Evolutionary conservation across 2,329 filamentous ascomycete genomes (phyloP).

Genomic region (Alternaria arborescens): DNA sequence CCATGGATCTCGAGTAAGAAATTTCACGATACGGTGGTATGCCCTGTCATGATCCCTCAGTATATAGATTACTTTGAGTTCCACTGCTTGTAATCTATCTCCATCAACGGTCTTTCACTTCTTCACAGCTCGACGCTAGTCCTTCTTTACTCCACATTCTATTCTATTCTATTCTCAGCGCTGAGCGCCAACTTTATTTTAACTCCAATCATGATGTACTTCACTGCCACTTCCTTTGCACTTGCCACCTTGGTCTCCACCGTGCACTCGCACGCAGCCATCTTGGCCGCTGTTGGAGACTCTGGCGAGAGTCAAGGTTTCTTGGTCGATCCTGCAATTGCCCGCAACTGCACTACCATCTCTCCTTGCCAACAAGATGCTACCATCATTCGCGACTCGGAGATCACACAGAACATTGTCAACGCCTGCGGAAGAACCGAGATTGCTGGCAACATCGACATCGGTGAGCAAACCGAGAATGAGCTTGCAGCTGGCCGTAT

Average conservation of each 20-base stretch:
- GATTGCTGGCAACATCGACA: constrained; percentile 50
- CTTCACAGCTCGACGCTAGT: constrained; percentile 17
- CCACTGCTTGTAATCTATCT: constrained; percentile 1
- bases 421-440: constrained; percentile 50
- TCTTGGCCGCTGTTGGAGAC: constrained; percentile 42
- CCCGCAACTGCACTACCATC: constrained; percentile 51
- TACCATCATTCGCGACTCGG: constrained; percentile 48
- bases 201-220: constrained; percentile 35
- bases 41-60: constrained; percentile 1
- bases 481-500: constrained; percentile 45
- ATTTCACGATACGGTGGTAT: constrained; percentile 3
- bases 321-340: constrained; percentile 43
- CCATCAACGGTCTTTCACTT: constrained; percentile 15
- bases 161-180: constrained; percentile 39
- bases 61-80: constrained; percentile 26
- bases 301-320: constrained; percentile 45
- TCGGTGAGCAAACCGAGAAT: constrained; percentile 51
- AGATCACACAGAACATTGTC: constrained; percentile 51
- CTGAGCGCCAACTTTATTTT: constrained; percentile 31
- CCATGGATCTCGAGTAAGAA: constrained; percentile 17
- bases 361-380: constrained; percentile 51
- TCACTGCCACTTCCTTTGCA: constrained; percentile 36
- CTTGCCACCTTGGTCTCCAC: constrained; percentile 41
- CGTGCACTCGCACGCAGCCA: constrained; percentile 44
- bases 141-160: constrained; percentile 28